Base-by-base conservation (phyloP, 257 asterid genomes). In the Petunia axillaris region DNA sequence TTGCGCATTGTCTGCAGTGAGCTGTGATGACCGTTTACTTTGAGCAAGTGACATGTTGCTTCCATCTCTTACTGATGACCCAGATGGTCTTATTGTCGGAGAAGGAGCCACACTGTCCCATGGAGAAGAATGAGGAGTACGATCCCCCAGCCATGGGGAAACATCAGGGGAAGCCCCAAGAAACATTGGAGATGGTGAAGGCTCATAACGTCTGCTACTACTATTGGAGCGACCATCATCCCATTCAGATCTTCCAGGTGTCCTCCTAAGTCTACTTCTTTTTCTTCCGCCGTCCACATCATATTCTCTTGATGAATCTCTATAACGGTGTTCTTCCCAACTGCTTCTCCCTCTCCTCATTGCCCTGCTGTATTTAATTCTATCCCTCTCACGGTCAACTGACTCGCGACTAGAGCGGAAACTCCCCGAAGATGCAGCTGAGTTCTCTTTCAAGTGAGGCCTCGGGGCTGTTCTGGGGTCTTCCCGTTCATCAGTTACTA, bases 1-100 rank as follows among this genome's bases (percentile, higher is more conserved):
- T 82, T 93, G 98, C 80, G 98, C 98, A 90, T 94, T 93, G 89
- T 94, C 98, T 79, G 98, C 98, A 58, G 97, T 91, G 50, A 91
- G 93, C 83, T 94, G 98, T 6, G 98, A 91, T 75, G 90, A 81
- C 87, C 91, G 93, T 86, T 94, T 94, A 89, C 92, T 94, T 88
- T 93, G 98, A 60, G 98, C 87, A 81, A 94, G 97, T 54, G 95
- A 88, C 98, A 94, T 94, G 90, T 88, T 87, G 83, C 90, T 90
- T 85, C 98, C 97, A 87, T 89, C 97, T 83, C 94, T 87, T 59
- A 78, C 83, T 58, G 98, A 87, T 64, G 93, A 79, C 43, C 98
- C 97, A 46, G 98, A 91, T 77, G 97, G 96, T 38, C 98, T 97
- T 77, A 94, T 88, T 35, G 92, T 87, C 11, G 99, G 98, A 70